Percentiles rank a stretch among this genome's conserved stretches.
Conservation (phyloP, 2,329 filamentous ascomycete species). For the Thelonectria rubi region DNA sequence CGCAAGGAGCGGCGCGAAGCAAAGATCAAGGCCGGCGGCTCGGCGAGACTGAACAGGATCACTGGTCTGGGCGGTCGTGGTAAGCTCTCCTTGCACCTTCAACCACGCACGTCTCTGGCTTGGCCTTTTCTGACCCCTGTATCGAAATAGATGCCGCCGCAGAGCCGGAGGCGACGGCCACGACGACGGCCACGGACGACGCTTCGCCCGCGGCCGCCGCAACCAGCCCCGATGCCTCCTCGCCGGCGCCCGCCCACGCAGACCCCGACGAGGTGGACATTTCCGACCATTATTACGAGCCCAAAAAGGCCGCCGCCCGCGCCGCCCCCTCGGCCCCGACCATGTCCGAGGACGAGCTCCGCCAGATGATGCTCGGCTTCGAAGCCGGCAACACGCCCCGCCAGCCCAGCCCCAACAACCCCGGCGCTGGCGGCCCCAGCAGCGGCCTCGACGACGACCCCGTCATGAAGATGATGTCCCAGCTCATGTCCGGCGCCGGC, state of each 20-base stretch:
- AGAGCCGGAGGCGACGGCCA: slow-evolving; percentile 29
- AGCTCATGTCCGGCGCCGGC: slow-evolving; percentile 66
- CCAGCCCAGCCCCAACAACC: slow-evolving; percentile 37
- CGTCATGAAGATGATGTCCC: slow-evolving; percentile 75
- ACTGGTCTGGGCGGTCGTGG: slow-evolving; percentile 69
- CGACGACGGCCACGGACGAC: slow-evolving; percentile 46
- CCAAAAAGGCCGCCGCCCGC: slow-evolving; percentile 51
- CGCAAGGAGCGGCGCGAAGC: slow-evolving; percentile 83
- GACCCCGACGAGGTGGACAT: slow-evolving; percentile 84
- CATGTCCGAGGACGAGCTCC: slow-evolving; percentile 67
- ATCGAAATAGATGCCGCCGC: slow-evolving; percentile 22
- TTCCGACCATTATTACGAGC: slow-evolving; percentile 75
- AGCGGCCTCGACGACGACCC: slow-evolving; percentile 43
- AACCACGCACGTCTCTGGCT: not conserved
- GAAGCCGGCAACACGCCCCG: slow-evolving; percentile 48
- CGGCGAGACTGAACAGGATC: slow-evolving; percentile 77
- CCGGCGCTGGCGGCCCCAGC: slow-evolving; percentile 28
- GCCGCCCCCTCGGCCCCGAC: slow-evolving; percentile 45
- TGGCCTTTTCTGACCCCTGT: not conserved
- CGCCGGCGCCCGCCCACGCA: slow-evolving; percentile 51
- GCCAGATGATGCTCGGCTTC: slow-evolving; percentile 71
- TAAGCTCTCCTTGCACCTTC: slow-evolving; percentile 25
- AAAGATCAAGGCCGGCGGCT: slow-evolving; percentile 78
- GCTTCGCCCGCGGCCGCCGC: slow-evolving; percentile 44
- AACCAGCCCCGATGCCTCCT: slow-evolving; percentile 26